Base-by-base conservation (phyloP, 139 green algal genomes). In the Coelastrella sp. region DNA sequence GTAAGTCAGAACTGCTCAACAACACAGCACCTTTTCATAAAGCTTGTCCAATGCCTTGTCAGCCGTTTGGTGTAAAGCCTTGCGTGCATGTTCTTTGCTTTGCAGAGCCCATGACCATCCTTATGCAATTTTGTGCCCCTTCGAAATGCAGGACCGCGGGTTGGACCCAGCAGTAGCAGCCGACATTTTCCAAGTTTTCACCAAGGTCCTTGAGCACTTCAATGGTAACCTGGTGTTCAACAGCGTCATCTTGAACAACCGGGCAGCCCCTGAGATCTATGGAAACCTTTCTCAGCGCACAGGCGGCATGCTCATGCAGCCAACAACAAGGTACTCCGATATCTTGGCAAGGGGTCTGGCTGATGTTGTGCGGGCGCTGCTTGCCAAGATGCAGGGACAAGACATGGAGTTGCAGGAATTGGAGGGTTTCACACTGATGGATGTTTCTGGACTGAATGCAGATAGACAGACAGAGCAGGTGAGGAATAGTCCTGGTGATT, bases 221-320 rank as follows among this genome's bases (percentile, higher is more conserved):
- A 50, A 17, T 45, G 50, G 51, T 5, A 81, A 68, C 34, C 74
- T 81, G 32, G 21, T 81, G 2, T 32, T 81, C 3, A 81, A 68
- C 50, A 67, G 74, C 32, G 74, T 81, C 13, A n/a, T 81, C 8
- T 81, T n/a, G n/a, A n/a, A 81, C n/a, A 34, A 68, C 48, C 4
- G 48, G 21, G 62, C 62, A 41, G 62, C 25, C 9, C 6, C 23
- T 69, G 62, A 64, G 19, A 41, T 80, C 2, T 81, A 69, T 69
- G 50, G 48, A 11, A 13, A 27, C 34, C 34, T 81, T 50, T 45
- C 74, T 21, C 48, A 81, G 74, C 74, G 50, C 5, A 81, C 74
- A 69, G 74, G 74, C 32, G 74, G 74, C 48, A 81, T 68, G 50
- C 74, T 81, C 30, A 81, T 81, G 74, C 17, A 37, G 51, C 74